Evolutionary conservation across 352 stramenopile species (phyloP).

Genomic region (Globisporangium cederbergense): DNA sequence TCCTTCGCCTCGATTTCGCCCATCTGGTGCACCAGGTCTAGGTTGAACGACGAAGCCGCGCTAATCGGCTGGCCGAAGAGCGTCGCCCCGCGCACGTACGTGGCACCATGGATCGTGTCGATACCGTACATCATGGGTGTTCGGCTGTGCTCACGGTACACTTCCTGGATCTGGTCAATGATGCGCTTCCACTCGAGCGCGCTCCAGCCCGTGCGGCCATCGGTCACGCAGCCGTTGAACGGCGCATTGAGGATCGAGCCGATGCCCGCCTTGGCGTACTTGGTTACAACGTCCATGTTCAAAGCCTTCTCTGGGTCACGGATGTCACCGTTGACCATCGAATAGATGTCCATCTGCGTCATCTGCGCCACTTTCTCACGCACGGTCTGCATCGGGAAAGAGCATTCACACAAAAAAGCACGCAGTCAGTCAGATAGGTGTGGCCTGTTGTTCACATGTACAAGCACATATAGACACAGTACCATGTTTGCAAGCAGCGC

Average conservation of each 20-base stretch:
- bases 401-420: background rate
- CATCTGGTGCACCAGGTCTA: conserved; percentile 60
- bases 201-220: conserved; percentile 58
- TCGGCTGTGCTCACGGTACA: conserved; percentile 54
- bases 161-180: conserved; percentile 68
- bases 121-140: conserved; percentile 85
- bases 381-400: conserved; percentile 28
- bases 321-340: conserved; percentile 61
- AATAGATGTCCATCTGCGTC: conserved; percentile 90
- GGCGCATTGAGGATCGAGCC: conserved; percentile 87
- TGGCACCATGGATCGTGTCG: conserved; percentile 90
- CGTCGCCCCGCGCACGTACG: conserved; percentile 80
- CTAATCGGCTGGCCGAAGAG: conserved; percentile 88
- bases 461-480: background rate
- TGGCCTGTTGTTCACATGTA: background rate
- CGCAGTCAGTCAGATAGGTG: background rate
- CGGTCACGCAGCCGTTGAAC: conserved; percentile 38
- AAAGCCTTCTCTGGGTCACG: conserved; percentile 44
- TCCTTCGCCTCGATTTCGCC: conserved; percentile 80
- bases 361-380: conserved; percentile 83
- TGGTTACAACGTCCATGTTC: conserved; percentile 42
- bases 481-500: conserved; percentile 18
- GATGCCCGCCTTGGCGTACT: conserved; percentile 71
- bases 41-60: conserved; percentile 88
- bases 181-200: conserved; percentile 61